phyloP scores from a whole-genome alignment of 2,329 filamentous ascomycete species.

The Ambrosiella beaveri region DNA sequence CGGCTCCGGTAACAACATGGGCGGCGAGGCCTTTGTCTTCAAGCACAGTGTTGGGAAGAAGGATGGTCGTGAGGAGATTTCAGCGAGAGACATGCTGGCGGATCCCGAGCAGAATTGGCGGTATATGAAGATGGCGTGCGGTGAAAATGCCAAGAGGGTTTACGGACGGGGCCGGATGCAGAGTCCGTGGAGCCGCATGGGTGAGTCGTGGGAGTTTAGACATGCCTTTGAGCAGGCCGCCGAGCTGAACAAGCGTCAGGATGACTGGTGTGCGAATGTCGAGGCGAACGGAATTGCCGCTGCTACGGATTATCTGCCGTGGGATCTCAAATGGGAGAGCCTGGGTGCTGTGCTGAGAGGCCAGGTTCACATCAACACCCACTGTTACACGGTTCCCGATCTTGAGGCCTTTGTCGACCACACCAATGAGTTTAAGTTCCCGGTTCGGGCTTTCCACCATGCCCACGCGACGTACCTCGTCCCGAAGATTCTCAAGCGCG shows the following conservation, averaged over 20 bases:
- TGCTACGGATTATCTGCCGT: constrained; percentile 41
- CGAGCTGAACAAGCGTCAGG: constrained; percentile 38
- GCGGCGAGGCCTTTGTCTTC: constrained; percentile 51
- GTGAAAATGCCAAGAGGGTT: constrained; percentile 48
- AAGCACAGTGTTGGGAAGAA: constrained; percentile 46
- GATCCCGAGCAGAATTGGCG: constrained; percentile 48
- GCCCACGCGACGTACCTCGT: constrained; percentile 50
- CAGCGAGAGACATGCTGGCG: constrained; percentile 45
- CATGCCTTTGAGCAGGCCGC: constrained; percentile 49
- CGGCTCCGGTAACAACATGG: constrained; percentile 56
- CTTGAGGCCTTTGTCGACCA: constrained; percentile 53
- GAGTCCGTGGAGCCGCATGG: constrained; percentile 43
- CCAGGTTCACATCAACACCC: constrained; percentile 51
- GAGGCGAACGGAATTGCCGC: constrained; percentile 30
- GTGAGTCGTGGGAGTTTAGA: constrained; percentile 52
- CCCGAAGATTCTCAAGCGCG: constrained; percentile 44
- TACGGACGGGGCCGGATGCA: constrained; percentile 38
- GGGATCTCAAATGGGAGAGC: constrained; percentile 46
- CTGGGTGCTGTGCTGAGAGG: constrained; percentile 45
- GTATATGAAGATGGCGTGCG: constrained; percentile 64
- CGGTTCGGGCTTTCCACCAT: constrained; percentile 51
- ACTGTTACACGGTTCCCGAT: constrained; percentile 55
- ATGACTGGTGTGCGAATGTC: constrained; percentile 50
- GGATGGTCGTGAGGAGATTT: constrained; percentile 45
- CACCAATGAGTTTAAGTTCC: constrained; percentile 54